Evolutionary conservation across 305 asterid species (phyloP), one percentile per base, ranked within the genome.

Genomic region (Fraxinus sp.): DNA sequence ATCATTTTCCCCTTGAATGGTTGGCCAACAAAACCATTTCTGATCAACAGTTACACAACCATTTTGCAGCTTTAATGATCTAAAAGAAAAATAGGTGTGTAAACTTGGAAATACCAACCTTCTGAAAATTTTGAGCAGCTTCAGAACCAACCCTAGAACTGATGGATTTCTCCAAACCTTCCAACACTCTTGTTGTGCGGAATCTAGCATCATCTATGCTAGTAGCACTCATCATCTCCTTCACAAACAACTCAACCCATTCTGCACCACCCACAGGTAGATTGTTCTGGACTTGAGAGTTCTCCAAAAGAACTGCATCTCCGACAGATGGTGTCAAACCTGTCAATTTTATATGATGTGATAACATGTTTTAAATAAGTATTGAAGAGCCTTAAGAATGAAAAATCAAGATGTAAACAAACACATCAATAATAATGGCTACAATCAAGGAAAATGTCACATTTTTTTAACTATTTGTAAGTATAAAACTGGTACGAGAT

Each of bases 161-260:
- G 84, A 95, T 93, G 79, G 96, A 90, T 87, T 88, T 92, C 91
- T 92, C 97, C 87, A 95, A 86, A 79, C 78, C 87, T 90, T 91
- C 94, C 77, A 96, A 85, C 75, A 94, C 88, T 20, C 84, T 83
- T 1, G 92, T 75, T 1, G 93, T 93, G 41, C 97, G 92, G 79
- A 84, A 72, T 86, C 86, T 92, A 77, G 97, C 99, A 81, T 96
- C 97, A 87, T 94, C 96, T 7, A 93, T 76, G 87, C 89, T 94
- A 46, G 89, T 84, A 83, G 99, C 93, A 81, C 73, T 84, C 80
- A 64, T 81, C 92, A 95, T 90, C 89, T 94, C 97, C 73, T 78
- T 87, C 77, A 95, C 94, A 79, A 95, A 49, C 71, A 91, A 83
- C 82, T 95, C 95, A 79, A 94, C 95, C 97, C 97, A 94, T 73